Conservation (phyloP, 345 rosid species). For the Geranium rotundifolium region DNA sequence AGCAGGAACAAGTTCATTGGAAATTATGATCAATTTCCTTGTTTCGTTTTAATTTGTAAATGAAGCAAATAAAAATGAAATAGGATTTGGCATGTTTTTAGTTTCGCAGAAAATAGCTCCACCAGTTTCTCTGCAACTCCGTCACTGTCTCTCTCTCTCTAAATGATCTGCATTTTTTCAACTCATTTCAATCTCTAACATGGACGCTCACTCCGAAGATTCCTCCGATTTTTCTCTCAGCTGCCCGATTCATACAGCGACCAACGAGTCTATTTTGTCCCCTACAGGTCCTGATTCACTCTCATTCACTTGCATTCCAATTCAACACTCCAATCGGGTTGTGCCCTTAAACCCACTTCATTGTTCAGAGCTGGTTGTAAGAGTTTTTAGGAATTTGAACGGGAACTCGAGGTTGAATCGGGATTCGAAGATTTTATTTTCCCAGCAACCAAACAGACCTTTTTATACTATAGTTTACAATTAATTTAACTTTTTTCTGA, state of each 20-base stretch:
- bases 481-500: background rate
- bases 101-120: constrained; percentile 15
- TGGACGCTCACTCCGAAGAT: constrained; percentile 40
- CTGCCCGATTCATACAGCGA: constrained; percentile 51
- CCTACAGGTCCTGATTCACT: constrained; percentile 40
- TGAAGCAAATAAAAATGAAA: too few species aligned
- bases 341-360: background rate
- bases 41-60: too few species aligned
- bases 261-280: constrained; percentile 88
- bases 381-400: background rate
- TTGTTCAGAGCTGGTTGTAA: background rate
- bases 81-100: background rate
- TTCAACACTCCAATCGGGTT: background rate
- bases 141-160: constrained; percentile 6
- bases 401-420: background rate
- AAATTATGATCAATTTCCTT: too few species aligned
- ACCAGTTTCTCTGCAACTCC: constrained; percentile 15
- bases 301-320: background rate
- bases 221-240: constrained; percentile 48
- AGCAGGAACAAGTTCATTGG: too few species aligned
- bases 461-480: background rate
- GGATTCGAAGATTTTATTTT: background rate
- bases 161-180: constrained; percentile 14
- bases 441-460: background rate
- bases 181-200: constrained; percentile 10